Conservation (phyloP, 2,329 filamentous ascomycete species). For the Botrytis aclada region DNA sequence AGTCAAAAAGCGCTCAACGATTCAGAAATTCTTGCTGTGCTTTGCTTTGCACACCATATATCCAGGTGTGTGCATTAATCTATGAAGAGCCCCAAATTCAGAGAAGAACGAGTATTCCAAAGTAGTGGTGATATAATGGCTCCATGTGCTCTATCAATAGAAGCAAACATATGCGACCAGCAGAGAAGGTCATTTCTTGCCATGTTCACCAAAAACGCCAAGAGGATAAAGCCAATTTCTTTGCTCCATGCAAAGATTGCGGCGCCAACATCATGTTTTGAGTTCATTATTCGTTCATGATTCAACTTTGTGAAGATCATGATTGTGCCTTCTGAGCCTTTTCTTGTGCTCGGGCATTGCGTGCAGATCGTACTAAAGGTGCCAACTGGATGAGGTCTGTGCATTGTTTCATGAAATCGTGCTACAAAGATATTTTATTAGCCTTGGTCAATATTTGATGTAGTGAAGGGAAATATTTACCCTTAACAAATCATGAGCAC, state of each 20-base stretch:
- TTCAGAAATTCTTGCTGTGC: slow-evolving; percentile 9
- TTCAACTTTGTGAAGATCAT: slow-evolving; percentile 18
- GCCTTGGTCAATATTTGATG: not conserved
- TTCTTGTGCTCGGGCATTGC: slow-evolving; percentile 82
- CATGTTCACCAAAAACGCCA: slow-evolving; percentile 14
- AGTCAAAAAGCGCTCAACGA: slow-evolving; percentile 2
- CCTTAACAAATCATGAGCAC: slow-evolving; percentile 86
- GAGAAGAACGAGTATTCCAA: not conserved
- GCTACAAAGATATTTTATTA: slow-evolving; percentile 47
- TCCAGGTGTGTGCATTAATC: not conserved
- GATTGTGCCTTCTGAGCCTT: slow-evolving; percentile 62
- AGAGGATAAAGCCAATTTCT: slow-evolving; percentile 4
- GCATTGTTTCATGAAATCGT: slow-evolving; percentile 76
- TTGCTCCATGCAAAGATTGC: slow-evolving; percentile 15
- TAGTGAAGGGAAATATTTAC: slow-evolving; percentile 54
- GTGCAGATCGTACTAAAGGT: slow-evolving; percentile 80
- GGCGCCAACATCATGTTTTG: slow-evolving; percentile 15
- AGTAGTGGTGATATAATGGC: not conserved
- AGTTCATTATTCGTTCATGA: slow-evolving; percentile 18
- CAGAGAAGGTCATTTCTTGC: not conserved
- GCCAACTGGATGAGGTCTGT: slow-evolving; percentile 74
- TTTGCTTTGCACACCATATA: slow-evolving; percentile 9
- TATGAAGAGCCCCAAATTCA: slow-evolving; percentile 7
- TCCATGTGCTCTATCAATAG: slow-evolving; percentile 5
- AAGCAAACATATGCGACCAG: slow-evolving; percentile 1